Evolutionary conservation across 306 rosid genomes (phyloP).

Genomic region (Phaseolus lunatus): DNA sequence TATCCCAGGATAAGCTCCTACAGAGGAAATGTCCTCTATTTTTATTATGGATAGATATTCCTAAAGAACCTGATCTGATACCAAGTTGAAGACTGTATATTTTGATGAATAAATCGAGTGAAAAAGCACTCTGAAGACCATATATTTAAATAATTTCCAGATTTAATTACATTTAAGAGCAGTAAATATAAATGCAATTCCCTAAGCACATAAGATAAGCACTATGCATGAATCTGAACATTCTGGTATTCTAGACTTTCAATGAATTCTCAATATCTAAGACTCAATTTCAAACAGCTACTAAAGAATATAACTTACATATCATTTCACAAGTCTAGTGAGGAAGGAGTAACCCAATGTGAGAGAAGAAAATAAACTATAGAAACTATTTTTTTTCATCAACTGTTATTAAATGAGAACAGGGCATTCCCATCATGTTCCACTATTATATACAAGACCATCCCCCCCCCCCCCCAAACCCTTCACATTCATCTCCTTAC

Average conservation of each 20-base stretch:
- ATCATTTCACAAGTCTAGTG: conserved; percentile 1
- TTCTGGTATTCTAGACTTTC: neutral
- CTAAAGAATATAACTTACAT: conserved; percentile 9
- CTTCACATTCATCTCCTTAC: too few species aligned
- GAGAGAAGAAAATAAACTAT: too few species aligned
- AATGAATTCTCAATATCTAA: neutral
- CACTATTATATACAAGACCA: neutral
- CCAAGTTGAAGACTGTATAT: neutral
- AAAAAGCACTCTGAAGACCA: conserved; percentile 1
- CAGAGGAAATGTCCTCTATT: neutral
- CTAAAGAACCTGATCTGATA: neutral
- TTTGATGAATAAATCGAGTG: neutral
- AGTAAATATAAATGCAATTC: neutral
- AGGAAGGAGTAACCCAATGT: too few species aligned
- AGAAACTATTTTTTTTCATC: too few species aligned
- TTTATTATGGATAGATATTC: neutral
- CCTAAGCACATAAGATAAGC: neutral
- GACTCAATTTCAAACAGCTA: neutral
- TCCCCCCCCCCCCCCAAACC: too few species aligned
- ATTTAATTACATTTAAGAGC: neutral
- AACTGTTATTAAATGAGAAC: too few species aligned
- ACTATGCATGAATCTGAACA: neutral
- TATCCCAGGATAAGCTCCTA: neutral
- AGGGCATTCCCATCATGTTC: too few species aligned
- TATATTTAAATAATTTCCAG: neutral